These are phyloP conservation scores for Phytophthora aleatoria DNA, from an alignment of 352 stramenopile genomes.

Conservation along the genomic window DNA sequence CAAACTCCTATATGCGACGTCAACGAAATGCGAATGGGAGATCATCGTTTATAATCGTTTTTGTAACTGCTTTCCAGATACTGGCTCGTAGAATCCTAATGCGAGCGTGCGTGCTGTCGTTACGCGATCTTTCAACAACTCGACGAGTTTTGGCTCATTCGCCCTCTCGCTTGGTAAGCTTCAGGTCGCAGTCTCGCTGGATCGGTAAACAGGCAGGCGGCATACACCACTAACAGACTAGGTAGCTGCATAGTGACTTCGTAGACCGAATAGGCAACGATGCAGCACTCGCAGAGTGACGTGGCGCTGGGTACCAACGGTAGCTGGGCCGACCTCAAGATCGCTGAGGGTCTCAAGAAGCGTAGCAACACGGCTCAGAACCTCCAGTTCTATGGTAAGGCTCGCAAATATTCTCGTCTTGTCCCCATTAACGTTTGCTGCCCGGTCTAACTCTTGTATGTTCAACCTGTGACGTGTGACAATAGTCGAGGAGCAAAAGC, in stretches of 20 bases:
- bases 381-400: constrained; percentile 75
- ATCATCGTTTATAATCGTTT: constrained; percentile 4
- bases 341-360: constrained; percentile 74
- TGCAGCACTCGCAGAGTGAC: constrained; percentile 78
- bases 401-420: background rate
- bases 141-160: constrained; percentile 24
- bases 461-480: constrained; percentile 26
- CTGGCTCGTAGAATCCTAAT: background rate
- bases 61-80: background rate
- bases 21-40: constrained; percentile 20
- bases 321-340: constrained; percentile 71
- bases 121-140: constrained; percentile 36
- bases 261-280: constrained; percentile 23
- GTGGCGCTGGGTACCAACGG: constrained; percentile 68
- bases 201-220: background rate
- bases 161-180: constrained; percentile 21
- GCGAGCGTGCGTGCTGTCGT: constrained; percentile 14
- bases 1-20: constrained; percentile 21
- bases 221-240: background rate
- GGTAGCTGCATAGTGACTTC: background rate
- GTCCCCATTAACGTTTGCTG: background rate
- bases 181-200: background rate
- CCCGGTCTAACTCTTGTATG: constrained; percentile 1
- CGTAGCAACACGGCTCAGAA: constrained; percentile 82
- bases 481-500: constrained; percentile 73